phyloP scores from a whole-genome alignment of 192 early-diverging fungal species.

The Coemansia sp. region DNA sequence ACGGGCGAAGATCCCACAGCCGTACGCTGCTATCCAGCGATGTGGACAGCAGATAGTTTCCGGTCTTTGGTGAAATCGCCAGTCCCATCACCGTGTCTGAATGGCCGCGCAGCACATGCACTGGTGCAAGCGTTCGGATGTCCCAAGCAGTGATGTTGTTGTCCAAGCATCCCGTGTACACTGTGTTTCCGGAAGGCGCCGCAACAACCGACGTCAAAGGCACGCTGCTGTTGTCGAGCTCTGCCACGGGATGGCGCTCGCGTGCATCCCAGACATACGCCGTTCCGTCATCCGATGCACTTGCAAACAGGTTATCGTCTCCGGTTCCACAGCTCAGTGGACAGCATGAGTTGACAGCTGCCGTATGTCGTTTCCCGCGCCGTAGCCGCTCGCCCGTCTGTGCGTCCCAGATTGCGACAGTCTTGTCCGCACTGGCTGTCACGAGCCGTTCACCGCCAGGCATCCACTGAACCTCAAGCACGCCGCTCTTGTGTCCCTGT shows the following conservation, averaged over 20 bases:
- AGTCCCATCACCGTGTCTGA: slow-evolving; percentile 89
- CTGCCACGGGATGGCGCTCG: slow-evolving; percentile 61
- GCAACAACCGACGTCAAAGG: slow-evolving; percentile 81
- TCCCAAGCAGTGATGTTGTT: slow-evolving; percentile 92
- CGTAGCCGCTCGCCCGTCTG: slow-evolving; percentile 80
- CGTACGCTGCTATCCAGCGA: slow-evolving; percentile 94
- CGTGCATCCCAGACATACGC: slow-evolving; percentile 77
- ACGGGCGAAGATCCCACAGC: slow-evolving; percentile 95
- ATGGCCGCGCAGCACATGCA: slow-evolving; percentile 78
- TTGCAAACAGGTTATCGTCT: slow-evolving; percentile 72
- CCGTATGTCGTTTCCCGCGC: slow-evolving; percentile 76
- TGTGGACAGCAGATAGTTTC: slow-evolving; percentile 79
- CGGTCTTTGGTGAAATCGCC: slow-evolving; percentile 76
- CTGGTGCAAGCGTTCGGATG: slow-evolving; percentile 68
- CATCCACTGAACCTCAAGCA: slow-evolving; percentile 92
- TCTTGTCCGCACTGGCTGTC: slow-evolving; percentile 82
- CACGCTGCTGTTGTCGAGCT: slow-evolving; percentile 56
- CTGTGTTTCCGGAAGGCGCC: slow-evolving; percentile 70
- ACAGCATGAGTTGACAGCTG: slow-evolving; percentile 81
- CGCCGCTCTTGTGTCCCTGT: slow-evolving; percentile 81
- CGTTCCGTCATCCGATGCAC: slow-evolving; percentile 83
- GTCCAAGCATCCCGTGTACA: slow-evolving; percentile 89
- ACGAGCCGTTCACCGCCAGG: slow-evolving; percentile 76
- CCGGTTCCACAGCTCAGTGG: slow-evolving; percentile 62
- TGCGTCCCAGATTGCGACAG: slow-evolving; percentile 81